Evolutionary conservation across 257 asterid species (phyloP), one percentile per base, ranked within the genome.

Genomic region (Lycium barbarum): DNA sequence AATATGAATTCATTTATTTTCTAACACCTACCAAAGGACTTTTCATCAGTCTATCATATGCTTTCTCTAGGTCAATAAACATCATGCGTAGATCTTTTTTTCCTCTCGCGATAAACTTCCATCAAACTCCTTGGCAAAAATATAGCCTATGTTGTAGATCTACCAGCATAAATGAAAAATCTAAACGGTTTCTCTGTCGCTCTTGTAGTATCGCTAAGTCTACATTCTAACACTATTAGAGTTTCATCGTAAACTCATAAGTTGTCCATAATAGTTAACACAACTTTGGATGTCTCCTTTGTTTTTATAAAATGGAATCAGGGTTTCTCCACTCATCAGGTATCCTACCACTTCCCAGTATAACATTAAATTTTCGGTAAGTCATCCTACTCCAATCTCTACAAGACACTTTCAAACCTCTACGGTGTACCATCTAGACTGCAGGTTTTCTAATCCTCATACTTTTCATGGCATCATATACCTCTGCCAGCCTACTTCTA

Each of bases 71-170:
- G 76, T 68, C 12, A 68, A 68, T 36, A 36, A 68, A 36, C 51
- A 68, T 22, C 76, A 68, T 68, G 76, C 7, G 13, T 36, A 68
- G 76, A 68, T 68, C 76, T 36, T 68, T 68, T 68, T 68, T 68
- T 0, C 76, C 76, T 68, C 17, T 15, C 76, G 3, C 43, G 6
- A 3, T 36, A 14, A 67, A 35, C 74, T 67, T 68, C 51, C 76
- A 36, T 68, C 3, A 36, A 68, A 7, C 11, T 68, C 22, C 76
- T 68, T 68, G 0, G 76, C 51, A 15, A 68, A 67, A 36, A 36
- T 68, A 15, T 38, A 36, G 76, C 51, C 26, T 68, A 36, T 68
- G 18, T 36, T 68, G 51, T 36, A 68, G 22, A 68, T 36, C 22
- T 68, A 36, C 51, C 76, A 14, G 51, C 76, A 68, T 17, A 70